phyloP scores from a whole-genome alignment of 2,329 filamentous ascomycete species.

The Septoria linicola region DNA sequence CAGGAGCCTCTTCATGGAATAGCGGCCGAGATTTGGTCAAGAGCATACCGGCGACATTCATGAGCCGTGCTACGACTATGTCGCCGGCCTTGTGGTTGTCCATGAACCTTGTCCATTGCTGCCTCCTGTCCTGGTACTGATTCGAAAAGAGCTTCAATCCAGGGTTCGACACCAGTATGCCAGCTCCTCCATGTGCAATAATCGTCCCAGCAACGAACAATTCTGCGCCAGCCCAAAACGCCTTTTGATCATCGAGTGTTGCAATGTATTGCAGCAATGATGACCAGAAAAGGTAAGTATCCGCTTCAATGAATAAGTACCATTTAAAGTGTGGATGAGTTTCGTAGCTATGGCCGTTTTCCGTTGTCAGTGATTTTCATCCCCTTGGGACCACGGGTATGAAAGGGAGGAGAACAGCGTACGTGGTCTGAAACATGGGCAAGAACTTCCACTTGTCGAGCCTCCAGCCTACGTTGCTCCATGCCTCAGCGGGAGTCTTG shows the following conservation, averaged over 20 bases:
- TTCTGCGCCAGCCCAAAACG: conserved; percentile 50
- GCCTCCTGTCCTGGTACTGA: background rate
- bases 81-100: background rate
- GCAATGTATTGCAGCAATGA: conserved; percentile 55
- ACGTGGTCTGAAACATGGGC: conserved; percentile 42
- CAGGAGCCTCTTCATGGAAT: background rate
- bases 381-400: background rate
- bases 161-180: conserved; percentile 44
- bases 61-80: background rate
- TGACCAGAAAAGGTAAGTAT: conserved; percentile 56
- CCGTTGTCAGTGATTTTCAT: conserved; percentile 33
- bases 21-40: background rate
- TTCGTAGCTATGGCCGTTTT: conserved; percentile 31
- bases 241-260: conserved; percentile 44
- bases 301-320: conserved; percentile 60
- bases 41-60: background rate
- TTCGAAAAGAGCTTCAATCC: conserved; percentile 31
- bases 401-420: conserved; percentile 20
- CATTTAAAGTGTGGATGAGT: conserved; percentile 49
- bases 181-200: conserved; percentile 45
- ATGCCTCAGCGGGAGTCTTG: conserved; percentile 12
- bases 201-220: conserved; percentile 46
- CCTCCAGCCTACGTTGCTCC: conserved; percentile 33
- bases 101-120: background rate
- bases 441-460: conserved; percentile 55